Evolutionary conservation across 305 asterid genomes (phyloP).

Genomic region (Coffea humblotiana): DNA sequence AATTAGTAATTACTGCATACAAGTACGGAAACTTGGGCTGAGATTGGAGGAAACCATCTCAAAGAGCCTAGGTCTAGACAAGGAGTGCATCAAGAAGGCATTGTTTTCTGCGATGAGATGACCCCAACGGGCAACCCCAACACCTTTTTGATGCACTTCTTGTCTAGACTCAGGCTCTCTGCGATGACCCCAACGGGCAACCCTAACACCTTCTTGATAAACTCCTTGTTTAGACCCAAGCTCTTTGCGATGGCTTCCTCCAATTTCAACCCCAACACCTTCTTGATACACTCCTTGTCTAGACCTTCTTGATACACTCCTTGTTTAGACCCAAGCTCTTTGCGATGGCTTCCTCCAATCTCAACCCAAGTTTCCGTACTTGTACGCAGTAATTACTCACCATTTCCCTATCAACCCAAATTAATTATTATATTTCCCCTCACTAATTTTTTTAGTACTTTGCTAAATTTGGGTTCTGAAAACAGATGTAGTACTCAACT

Average conservation of each 20-base stretch:
- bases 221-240: conserved; percentile 53
- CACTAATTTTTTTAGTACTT: background rate
- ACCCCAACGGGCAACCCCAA: too few relatives aligned
- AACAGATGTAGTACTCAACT: too few relatives aligned
- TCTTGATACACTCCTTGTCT: conserved; percentile 44
- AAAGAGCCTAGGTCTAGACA: conserved; percentile 65
- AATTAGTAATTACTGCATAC: conserved; percentile 57
- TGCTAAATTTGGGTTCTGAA: too few relatives aligned
- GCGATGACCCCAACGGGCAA: too few relatives aligned
- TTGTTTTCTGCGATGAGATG: too few relatives aligned
- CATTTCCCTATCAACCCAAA: conserved; percentile 37
- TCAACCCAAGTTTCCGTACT: conserved; percentile 71
- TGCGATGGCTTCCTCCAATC: conserved; percentile 71
- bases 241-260: conserved; percentile 81
- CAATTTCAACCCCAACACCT: conserved; percentile 69
- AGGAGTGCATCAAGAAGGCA: conserved; percentile 34
- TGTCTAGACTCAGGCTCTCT: too few relatives aligned
- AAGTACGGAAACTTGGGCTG: conserved; percentile 73
- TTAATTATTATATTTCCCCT: background rate
- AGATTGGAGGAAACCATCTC: conserved; percentile 71
- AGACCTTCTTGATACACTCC: conserved; percentile 49
- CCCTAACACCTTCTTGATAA: conserved; percentile 23
- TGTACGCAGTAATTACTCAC: conserved; percentile 63
- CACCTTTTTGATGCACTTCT: too few relatives aligned
- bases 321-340: conserved; percentile 66